These are phyloP conservation scores for Ochetophila trinervis DNA, from an alignment of 306 rosid species.

Conservation along the genomic window DNA sequence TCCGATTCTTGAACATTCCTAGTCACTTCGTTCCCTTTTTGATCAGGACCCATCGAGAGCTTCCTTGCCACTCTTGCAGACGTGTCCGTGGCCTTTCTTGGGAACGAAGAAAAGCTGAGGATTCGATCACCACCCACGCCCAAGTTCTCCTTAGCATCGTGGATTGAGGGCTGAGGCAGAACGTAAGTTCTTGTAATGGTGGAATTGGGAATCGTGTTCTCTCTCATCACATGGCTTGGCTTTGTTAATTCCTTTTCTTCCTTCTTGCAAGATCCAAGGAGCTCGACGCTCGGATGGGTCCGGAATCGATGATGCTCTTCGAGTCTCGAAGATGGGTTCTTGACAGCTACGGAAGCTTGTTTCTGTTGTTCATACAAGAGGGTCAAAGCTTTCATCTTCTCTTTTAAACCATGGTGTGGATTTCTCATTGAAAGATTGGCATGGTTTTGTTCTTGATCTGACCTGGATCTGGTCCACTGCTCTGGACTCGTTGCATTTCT, in stretches of 20 bases:
- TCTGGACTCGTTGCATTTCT: conserved; percentile 29
- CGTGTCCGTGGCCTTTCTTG: conserved; percentile 32
- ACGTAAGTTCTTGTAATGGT: conserved; percentile 62
- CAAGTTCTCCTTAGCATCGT: conserved; percentile 59
- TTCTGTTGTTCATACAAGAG: conserved; percentile 85
- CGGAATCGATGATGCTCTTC: conserved; percentile 36
- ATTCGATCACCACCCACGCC: conserved; percentile 47
- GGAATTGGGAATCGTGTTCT: conserved; percentile 55
- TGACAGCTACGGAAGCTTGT: conserved; percentile 62
- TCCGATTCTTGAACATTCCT: conserved; percentile 37
- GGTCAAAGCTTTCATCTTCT: conserved; percentile 80
- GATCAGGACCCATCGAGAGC: conserved; percentile 52
- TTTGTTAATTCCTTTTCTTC: conserved; percentile 32
- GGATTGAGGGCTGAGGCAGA: conserved; percentile 47
- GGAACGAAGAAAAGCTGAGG: conserved; percentile 54
- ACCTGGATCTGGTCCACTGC: conserved; percentile 26
- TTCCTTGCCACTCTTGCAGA: conserved; percentile 51
- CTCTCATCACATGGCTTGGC: conserved; percentile 53
- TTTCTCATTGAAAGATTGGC: conserved; percentile 41
- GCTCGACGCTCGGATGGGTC: conserved; percentile 35
- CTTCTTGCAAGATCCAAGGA: conserved; percentile 29
- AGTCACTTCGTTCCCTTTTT: conserved; percentile 15
- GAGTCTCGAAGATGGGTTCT: conserved; percentile 33
- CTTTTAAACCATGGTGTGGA: conserved; percentile 87
- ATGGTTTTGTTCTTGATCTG: conserved; percentile 34